Conservation (phyloP, 768 basidiomycete species). For the Trametes gibbosa region DNA sequence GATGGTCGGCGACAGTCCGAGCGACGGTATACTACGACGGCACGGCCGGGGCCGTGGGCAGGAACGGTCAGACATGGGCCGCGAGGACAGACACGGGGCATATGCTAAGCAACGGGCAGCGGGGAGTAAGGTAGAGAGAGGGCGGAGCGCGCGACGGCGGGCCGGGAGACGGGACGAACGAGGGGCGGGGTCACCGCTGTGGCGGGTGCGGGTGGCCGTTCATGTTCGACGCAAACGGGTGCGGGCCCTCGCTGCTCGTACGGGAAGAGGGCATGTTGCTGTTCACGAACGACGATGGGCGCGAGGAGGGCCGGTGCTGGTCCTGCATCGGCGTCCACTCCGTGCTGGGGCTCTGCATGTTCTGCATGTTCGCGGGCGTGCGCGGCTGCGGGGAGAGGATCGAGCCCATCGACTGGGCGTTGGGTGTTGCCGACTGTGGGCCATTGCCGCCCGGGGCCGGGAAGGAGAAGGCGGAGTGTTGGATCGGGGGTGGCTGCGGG, state of each 20-base stretch:
- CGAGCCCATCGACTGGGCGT: slow-evolving; percentile 32
- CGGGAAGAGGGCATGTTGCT: slow-evolving; percentile 17
- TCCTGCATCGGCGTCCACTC: slow-evolving; percentile 23
- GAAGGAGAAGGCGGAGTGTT: slow-evolving; percentile 45
- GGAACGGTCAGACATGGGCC: no score
- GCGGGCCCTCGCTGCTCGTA: slow-evolving; percentile 29
- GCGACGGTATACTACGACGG: slow-evolving; percentile 15
- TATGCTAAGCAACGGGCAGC: no score
- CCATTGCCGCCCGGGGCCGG: slow-evolving; percentile 34
- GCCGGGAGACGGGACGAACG: not conserved
- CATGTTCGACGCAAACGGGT: slow-evolving; percentile 23
- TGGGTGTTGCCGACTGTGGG: slow-evolving; percentile 47
- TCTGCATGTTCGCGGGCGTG: slow-evolving; percentile 27
- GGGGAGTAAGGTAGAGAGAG: not conserved
- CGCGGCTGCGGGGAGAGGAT: slow-evolving; percentile 43
- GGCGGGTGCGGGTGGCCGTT: slow-evolving; percentile 19
- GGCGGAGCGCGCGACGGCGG: slow-evolving; percentile 14
- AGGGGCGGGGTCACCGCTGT: slow-evolving; percentile 23
- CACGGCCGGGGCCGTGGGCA: no score
- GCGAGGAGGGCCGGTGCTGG: slow-evolving; percentile 26
- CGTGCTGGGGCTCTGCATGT: slow-evolving; percentile 13
- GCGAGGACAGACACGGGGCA: no score
- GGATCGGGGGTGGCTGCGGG: slow-evolving; percentile 38
- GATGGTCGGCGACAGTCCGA: no score
- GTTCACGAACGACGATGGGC: slow-evolving; percentile 27